Conservation (phyloP, 352 stramenopile genomes). For the Pythium apleroticum region DNA sequence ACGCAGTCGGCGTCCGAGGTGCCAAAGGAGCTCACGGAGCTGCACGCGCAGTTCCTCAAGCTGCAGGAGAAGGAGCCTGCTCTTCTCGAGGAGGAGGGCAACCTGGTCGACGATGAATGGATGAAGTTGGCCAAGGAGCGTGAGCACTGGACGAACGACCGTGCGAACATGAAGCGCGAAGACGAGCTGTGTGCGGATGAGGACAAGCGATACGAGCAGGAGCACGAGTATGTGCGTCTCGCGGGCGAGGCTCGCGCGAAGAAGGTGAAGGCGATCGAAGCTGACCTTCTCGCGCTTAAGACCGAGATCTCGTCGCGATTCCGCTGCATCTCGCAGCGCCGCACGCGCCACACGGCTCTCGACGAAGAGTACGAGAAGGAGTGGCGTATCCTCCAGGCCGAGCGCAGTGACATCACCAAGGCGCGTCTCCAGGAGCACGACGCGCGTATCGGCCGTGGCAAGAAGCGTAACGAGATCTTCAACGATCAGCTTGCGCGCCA, state of each 20-base stretch:
- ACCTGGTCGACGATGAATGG: conserved; percentile 84
- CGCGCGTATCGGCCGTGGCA: conserved; percentile 67
- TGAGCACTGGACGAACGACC: conserved; percentile 87
- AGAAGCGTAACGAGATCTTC: conserved; percentile 86
- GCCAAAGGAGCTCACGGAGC: conserved; percentile 65
- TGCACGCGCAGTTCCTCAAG: conserved; percentile 79
- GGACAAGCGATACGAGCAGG: conserved; percentile 79
- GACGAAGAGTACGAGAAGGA: conserved; percentile 86
- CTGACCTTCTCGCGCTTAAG: conserved; percentile 75
- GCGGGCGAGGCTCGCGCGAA: conserved; percentile 74
- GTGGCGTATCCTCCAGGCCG: conserved; percentile 72
- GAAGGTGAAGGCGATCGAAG: conserved; percentile 83
- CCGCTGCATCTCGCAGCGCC: conserved; percentile 72
- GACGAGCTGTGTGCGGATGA: conserved; percentile 87
- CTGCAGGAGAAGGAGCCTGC: conserved; percentile 81
- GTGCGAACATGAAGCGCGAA: conserved; percentile 88
- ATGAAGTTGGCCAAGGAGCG: conserved; percentile 89
- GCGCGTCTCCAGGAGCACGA: conserved; percentile 67
- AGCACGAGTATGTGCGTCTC: conserved; percentile 82
- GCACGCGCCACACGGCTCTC: conserved; percentile 65
- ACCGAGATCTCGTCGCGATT: conserved; percentile 73
- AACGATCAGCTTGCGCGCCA: conserved; percentile 75
- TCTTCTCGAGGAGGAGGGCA: conserved; percentile 81
- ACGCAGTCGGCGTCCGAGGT: conserved; percentile 43
- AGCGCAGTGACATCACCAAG: conserved; percentile 64